Base-by-base conservation (phyloP, 768 basidiomycete genomes). In the Butyriboletus loyo region DNA sequence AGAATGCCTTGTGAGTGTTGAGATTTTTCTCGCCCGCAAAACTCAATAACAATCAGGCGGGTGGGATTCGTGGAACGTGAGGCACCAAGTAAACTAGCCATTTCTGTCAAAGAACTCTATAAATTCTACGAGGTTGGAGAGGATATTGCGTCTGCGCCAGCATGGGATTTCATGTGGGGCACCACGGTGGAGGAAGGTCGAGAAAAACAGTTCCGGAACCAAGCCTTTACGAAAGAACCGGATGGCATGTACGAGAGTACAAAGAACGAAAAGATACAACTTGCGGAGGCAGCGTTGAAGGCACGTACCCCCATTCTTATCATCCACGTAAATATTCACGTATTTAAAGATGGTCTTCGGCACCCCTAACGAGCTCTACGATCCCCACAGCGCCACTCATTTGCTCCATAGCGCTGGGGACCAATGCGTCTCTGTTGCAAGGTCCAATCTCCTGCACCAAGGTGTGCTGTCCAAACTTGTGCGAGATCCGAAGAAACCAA, bases 91-190 rank as follows among this genome's bases (percentile, higher is more conserved):
- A 60, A 48, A n/a, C 66, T 88, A 44, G 77, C 80, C 6, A 57
- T 59, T 24, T 74, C 75, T 22, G 60, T 83, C 25, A 72, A 75
- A 22, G 70, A 75, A 30, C 71, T 87, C 28, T 28, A 72, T 7
- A 58, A 69, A 10, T 60, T 71, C 14, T 88, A 77, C 55, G 78
- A 85, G 9, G 67, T 89, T 25, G 62, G 69, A 21, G 83, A 83
- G 55, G 76, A 73, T 38, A 59, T 59, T 14, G 63, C 66, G 5
- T 64, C 61, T 11, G 66, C 71, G 1, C 79, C 85, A 0, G 56
- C 75, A 6, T 89, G 82, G 81, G 88, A 90, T 54, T 88, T 87
- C 63, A 75, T 92, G 69, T 91, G 85, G 84, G 86, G 77, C 58
- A 76, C 78, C 1, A 64, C 75, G 15, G 85, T 87, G 1, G 89